These are phyloP conservation scores for Aphanocladium album DNA, from an alignment of 2,329 filamentous ascomycete genomes.

Conservation along the genomic window DNA sequence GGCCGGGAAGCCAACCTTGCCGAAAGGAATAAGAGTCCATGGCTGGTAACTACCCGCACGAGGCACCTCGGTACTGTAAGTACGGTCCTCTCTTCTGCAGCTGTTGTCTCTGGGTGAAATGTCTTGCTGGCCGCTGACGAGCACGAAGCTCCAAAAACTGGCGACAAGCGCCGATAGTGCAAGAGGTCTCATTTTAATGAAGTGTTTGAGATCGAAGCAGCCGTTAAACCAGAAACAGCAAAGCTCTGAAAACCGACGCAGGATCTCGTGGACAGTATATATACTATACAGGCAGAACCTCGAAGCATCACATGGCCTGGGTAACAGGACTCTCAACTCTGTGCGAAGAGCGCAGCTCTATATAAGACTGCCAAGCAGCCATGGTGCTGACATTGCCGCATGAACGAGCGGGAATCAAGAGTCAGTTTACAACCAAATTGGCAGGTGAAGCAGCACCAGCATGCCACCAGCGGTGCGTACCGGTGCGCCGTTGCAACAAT, in stretches of 20 bases:
- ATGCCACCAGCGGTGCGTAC: neutral
- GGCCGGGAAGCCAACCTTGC: conserved; percentile 13
- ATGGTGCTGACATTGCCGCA: conserved; percentile 8
- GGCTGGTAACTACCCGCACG: conserved; percentile 14
- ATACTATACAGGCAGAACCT: neutral
- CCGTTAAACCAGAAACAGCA: neutral
- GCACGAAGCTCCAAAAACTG: neutral
- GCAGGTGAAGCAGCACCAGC: neutral
- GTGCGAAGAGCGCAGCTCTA: neutral
- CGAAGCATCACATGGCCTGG: conserved; percentile 4
- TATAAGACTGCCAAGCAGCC: conserved; percentile 5
- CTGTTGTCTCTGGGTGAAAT: conserved; percentile 4
- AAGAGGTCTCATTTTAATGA: conserved; percentile 6
- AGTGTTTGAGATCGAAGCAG: neutral
- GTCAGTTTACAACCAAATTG: neutral
- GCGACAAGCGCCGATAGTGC: conserved; percentile 5
- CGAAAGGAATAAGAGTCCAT: conserved; percentile 13
- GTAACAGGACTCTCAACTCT: neutral
- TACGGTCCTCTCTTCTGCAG: conserved; percentile 7
- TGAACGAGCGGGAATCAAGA: neutral
- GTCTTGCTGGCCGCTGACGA: neutral
- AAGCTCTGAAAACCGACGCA: neutral
- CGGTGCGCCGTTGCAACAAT: conserved; percentile 3
- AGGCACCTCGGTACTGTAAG: conserved; percentile 13
- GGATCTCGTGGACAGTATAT: neutral